Conservation (phyloP, 2,329 filamentous ascomycete genomes). For the Alternaria burnsii region DNA sequence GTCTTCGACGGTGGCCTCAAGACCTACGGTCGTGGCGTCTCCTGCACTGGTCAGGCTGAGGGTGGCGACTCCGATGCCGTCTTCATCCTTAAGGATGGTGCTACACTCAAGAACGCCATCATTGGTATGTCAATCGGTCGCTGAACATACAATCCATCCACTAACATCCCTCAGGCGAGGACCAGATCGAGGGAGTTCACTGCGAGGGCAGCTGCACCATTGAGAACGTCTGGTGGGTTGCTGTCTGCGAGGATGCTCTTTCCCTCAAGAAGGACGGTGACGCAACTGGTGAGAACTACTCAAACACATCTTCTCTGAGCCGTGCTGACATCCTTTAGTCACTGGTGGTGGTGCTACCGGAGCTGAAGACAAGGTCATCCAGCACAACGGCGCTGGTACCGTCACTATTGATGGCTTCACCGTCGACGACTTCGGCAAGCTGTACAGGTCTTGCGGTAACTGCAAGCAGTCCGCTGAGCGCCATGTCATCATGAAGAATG, state of each 20-base stretch:
- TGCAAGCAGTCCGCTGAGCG: conserved; percentile 58
- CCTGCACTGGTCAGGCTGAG: conserved; percentile 56
- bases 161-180: conserved; percentile 39
- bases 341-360: conserved; percentile 53
- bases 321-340: conserved; percentile 20
- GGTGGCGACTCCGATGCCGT: conserved; percentile 59
- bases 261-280: conserved; percentile 41
- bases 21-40: conserved; percentile 44
- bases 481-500: conserved; percentile 56
- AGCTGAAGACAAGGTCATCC: conserved; percentile 54
- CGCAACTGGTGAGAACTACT: conserved; percentile 12
- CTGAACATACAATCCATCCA: background rate
- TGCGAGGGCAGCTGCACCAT: conserved; percentile 57
- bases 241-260: conserved; percentile 53
- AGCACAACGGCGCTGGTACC: conserved; percentile 54
- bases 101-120: conserved; percentile 63
- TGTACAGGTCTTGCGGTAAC: conserved; percentile 60
- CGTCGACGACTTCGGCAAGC: conserved; percentile 47
- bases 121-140: conserved; percentile 47
- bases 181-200: conserved; percentile 52
- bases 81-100: conserved; percentile 62
- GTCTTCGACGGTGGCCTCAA: conserved; percentile 46
- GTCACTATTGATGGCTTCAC: conserved; percentile 50
- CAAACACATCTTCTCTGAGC: background rate
- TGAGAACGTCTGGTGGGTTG: conserved; percentile 51